These are phyloP conservation scores for Graphilbum sp. DNA, from an alignment of 2,329 filamentous ascomycete genomes.

Conservation along the genomic window DNA sequence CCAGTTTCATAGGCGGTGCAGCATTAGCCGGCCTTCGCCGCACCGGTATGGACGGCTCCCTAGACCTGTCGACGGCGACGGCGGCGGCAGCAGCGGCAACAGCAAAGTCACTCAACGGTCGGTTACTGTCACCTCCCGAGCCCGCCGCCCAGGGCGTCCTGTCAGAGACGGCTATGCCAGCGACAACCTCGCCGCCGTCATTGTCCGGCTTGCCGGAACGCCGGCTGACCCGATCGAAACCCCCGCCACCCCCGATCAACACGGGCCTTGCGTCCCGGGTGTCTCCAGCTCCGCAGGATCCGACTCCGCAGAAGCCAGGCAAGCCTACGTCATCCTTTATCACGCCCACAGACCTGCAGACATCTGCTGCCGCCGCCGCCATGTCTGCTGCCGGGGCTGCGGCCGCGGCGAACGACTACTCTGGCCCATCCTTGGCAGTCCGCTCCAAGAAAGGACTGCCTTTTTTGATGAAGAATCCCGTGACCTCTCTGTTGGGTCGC, in stretches of 20 bases:
- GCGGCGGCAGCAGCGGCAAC: slow-evolving; percentile 8
- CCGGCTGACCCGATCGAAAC: slow-evolving; percentile 15
- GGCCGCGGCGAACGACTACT: slow-evolving; percentile 22
- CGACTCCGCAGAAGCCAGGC: too few species aligned
- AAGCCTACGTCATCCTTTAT: slow-evolving; percentile 25
- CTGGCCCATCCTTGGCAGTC: slow-evolving; percentile 19
- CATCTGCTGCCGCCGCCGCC: slow-evolving; percentile 18
- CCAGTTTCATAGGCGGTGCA: slow-evolving; percentile 37
- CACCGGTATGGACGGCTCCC: slow-evolving; percentile 9
- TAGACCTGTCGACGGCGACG: slow-evolving; percentile 6
- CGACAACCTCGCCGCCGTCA: slow-evolving; percentile 1
- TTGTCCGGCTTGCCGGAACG: slow-evolving; percentile 11
- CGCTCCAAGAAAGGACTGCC: slow-evolving; percentile 37
- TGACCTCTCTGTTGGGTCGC: slow-evolving; percentile 41
- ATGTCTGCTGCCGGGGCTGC: slow-evolving; percentile 25
- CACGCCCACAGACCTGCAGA: slow-evolving; percentile 32
- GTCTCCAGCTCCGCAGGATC: slow-evolving; percentile 5
- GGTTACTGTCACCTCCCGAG: too few species aligned
- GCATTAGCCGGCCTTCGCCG: slow-evolving; percentile 34
- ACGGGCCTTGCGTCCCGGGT: slow-evolving; percentile 17
- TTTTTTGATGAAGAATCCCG: slow-evolving; percentile 38
- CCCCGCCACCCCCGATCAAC: slow-evolving; percentile 20
- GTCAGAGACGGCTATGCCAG: slow-evolving; percentile 7
- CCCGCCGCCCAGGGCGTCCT: too few species aligned
- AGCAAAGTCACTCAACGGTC: too few species aligned